phyloP scores from a whole-genome alignment of 345 rosid species.

The Hibiscus trionum region DNA sequence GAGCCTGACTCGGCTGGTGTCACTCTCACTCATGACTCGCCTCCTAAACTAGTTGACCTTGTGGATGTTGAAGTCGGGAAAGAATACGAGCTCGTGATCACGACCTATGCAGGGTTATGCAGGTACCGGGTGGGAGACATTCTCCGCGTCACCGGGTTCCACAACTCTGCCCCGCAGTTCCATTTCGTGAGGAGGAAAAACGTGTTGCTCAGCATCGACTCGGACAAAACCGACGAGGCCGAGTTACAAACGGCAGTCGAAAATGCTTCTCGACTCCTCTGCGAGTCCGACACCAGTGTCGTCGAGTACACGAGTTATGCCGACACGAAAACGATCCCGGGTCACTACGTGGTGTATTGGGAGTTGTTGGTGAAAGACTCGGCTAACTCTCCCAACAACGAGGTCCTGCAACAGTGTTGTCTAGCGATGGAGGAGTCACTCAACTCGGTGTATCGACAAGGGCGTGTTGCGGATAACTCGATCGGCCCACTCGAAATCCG shows the following conservation, averaged over 20 bases:
- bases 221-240: constrained; percentile 91
- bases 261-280: constrained; percentile 44
- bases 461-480: constrained; percentile 76
- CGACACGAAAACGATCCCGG: constrained; percentile 66
- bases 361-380: constrained; percentile 55
- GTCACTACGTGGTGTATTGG: constrained; percentile 91
- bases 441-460: constrained; percentile 85
- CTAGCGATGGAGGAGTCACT: constrained; percentile 81
- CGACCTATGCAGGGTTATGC: constrained; percentile 76
- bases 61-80: constrained; percentile 74
- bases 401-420: constrained; percentile 53
- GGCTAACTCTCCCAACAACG: constrained; percentile 33
- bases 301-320: constrained; percentile 95
- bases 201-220: constrained; percentile 77
- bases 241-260: constrained; percentile 77
- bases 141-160: constrained; percentile 83
- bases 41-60: constrained; percentile 46
- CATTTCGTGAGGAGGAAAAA: constrained; percentile 79
- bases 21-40: constrained; percentile 17
- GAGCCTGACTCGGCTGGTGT: constrained; percentile 19
- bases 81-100: constrained; percentile 84
- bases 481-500: constrained; percentile 82
- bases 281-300: constrained; percentile 50
- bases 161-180: constrained; percentile 89
- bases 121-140: constrained; percentile 93